Base-by-base conservation (phyloP, 108 stramenopile species). In the Craspedostauros australis region DNA sequence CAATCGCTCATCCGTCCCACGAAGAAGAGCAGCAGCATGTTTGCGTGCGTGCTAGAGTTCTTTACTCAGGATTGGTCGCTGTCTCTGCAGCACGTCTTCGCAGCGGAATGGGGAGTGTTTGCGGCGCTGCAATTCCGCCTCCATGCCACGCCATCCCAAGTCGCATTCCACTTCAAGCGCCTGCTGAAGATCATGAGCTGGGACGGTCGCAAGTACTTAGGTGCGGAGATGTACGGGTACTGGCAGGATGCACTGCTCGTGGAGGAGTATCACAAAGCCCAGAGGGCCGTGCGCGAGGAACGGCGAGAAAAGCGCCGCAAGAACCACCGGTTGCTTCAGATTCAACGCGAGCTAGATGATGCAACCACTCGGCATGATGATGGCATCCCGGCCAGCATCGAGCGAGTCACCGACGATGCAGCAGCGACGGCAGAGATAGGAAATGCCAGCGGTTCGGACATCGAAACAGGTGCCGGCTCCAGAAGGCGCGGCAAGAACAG, bases 41-140 rank as follows among this genome's bases (percentile, higher is more conserved):
- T 89, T 72, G 86, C 84, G 26, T 81, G 84, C 6, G 39, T 94
- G 4, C 42, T 94, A 52, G 76, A 79, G 21, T 91, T 88, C 48
- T 88, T 91, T 53, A 86, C 88, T 15, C 78, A 84, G 53, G 87
- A 91, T 25, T 94, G 93, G 93, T 57, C 62, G 15, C 58, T 94
- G 18, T 75, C 77, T 30, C 56, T 86, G 41, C 84, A 89, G 50
- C 67, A 86, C 29, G 57, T 91, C 20, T 86, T 82, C 53, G 80
- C 80, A 1, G 84, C 84, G 7, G 88, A 91, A 58, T 91, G 81
- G 81, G 85, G 83, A 29, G 84, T 91, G 6, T 91, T 91, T 57
- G 85, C 88, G 3, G 84, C 86, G 2, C 63, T 92, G 11, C 77
- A 79, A 18, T 92, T 92, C 60, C 72, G 67, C 2, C 68, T 92